Evolutionary conservation across 371 early-diverging fungal species (phyloP).

Genomic region (Coemansia sp.): DNA sequence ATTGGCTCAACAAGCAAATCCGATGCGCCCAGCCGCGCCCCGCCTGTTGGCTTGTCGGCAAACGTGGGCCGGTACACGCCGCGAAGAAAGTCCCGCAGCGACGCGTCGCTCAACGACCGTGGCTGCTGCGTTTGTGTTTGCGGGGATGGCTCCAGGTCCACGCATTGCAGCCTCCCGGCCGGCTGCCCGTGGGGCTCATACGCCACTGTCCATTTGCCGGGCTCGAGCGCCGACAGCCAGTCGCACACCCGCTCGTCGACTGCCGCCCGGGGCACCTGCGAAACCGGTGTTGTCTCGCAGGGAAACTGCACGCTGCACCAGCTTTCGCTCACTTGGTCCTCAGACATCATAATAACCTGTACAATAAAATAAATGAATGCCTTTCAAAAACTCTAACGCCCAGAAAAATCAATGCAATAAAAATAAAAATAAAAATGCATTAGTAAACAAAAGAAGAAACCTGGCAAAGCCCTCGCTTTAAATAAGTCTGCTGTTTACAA

Average conservation of each 20-base stretch:
- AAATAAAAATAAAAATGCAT: no score
- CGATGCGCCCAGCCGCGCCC: not conserved
- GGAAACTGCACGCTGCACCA: constrained; percentile 28
- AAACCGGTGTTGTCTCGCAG: no score
- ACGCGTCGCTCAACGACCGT: constrained; percentile 22
- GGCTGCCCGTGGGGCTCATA: not conserved
- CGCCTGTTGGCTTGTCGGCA: constrained; percentile 9
- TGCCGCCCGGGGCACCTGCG: not conserved
- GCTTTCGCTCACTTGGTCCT: constrained; percentile 17
- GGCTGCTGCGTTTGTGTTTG: not conserved
- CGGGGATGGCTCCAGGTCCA: not conserved
- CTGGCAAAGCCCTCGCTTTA: no score
- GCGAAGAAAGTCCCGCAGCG: constrained; percentile 31
- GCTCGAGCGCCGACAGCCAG: constrained; percentile 13
- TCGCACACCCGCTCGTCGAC: constrained; percentile 1
- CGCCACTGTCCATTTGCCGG: not conserved
- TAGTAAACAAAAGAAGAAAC: no score
- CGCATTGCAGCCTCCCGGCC: not conserved
- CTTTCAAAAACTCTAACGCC: no score
- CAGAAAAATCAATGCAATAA: no score
- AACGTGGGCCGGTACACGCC: constrained; percentile 34
- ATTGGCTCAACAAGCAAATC: not conserved
- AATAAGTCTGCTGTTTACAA: no score
- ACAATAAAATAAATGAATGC: no score
- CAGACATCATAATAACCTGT: constrained; percentile 3